These are phyloP conservation scores for Sclerospora graminicola DNA, from an alignment of 352 stramenopile genomes.

Conservation along the genomic window DNA sequence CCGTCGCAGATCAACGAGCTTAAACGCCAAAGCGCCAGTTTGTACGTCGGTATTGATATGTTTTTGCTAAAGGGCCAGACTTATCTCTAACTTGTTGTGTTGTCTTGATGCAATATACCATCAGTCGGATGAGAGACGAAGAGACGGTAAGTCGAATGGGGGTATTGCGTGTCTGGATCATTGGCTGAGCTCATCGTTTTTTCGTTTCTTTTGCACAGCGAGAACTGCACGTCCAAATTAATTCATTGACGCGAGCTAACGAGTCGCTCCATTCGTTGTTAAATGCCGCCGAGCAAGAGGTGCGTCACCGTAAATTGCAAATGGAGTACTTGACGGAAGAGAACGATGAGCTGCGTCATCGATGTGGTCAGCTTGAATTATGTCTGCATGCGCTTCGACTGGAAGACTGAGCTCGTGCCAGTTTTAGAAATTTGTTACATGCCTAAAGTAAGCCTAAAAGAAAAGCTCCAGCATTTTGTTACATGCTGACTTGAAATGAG, in stretches of 20 bases:
- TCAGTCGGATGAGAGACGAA: conserved; percentile 34
- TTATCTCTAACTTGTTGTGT: conserved; percentile 1
- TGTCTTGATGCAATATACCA: conserved; percentile 5
- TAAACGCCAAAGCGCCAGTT: conserved; percentile 36
- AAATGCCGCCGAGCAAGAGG: conserved; percentile 48
- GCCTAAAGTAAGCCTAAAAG: no score
- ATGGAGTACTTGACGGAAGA: conserved; percentile 68
- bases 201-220: conserved; percentile 20
- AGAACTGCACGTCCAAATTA: conserved; percentile 49
- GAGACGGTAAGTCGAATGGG: conserved; percentile 28
- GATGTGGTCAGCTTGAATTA: conserved; percentile 43
- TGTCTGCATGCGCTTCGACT: background rate
- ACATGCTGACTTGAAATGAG: no score
- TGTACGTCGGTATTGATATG: conserved; percentile 21
- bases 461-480: no score
- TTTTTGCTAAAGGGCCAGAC: background rate
- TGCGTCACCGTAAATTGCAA: conserved; percentile 48
- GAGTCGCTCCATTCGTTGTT: conserved; percentile 57
- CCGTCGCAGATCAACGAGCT: conserved; percentile 57
- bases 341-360: conserved; percentile 62
- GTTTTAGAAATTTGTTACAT: conserved; percentile 34
- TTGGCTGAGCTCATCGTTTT: conserved; percentile 4
- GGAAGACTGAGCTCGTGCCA: background rate
- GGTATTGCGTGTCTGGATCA: background rate
- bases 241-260: conserved; percentile 44